Conservation (phyloP, 805 yeast genomes). For the Candida railenensis region DNA sequence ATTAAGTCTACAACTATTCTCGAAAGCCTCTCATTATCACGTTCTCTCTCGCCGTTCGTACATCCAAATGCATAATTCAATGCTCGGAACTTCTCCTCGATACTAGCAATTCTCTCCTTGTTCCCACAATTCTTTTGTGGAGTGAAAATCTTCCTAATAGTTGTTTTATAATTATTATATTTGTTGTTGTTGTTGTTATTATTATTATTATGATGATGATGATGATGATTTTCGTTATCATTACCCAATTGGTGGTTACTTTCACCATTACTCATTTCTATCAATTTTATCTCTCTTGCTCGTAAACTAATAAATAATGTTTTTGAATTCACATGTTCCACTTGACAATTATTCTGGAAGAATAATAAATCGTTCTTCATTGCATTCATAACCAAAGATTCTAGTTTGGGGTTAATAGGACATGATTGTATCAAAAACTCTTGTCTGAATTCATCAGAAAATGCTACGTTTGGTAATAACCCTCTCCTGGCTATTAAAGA, state of each 20-base stretch:
- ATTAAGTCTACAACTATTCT: background rate
- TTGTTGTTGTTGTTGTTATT: conserved; percentile 4
- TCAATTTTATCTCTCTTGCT: conserved; percentile 44
- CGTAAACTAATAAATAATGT: conserved; percentile 44
- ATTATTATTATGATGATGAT: too few relatives aligned
- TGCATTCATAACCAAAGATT: conserved; percentile 44
- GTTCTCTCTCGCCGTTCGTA: background rate
- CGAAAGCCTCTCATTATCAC: background rate
- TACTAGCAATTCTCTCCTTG: conserved; percentile 20
- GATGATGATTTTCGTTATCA: background rate
- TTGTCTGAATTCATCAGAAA: conserved; percentile 50
- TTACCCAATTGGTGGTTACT: background rate
- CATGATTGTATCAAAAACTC: conserved; percentile 56
- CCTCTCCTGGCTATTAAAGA: conserved; percentile 10
- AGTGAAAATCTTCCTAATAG: conserved; percentile 34
- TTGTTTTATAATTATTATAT: conserved; percentile 28
- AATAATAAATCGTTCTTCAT: conserved; percentile 55
- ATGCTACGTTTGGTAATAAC: conserved; percentile 38
- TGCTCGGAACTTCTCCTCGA: conserved; percentile 23
- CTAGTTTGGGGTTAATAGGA: conserved; percentile 50
- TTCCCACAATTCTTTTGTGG: conserved; percentile 35
- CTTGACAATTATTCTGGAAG: conserved; percentile 36
- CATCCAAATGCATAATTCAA: background rate
- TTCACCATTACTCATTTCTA: conserved; percentile 36
- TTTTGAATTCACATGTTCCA: conserved; percentile 29